phyloP scores from a whole-genome alignment of 805 yeast genomes.

The Candida loeiensis region DNA sequence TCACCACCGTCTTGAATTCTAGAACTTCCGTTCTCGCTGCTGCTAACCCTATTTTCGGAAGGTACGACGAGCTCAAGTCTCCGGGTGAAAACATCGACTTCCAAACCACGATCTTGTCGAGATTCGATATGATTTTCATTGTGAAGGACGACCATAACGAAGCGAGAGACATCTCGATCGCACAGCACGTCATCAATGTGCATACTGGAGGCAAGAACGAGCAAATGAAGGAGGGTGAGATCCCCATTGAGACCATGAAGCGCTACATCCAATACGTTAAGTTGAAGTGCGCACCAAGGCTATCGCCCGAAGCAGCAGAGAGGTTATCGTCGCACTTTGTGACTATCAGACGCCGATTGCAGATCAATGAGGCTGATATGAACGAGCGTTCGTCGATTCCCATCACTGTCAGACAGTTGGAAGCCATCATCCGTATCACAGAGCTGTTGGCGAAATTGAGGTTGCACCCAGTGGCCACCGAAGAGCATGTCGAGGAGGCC shows the following conservation, averaged over 20 bases:
- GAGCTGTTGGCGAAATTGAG: constrained; percentile 89
- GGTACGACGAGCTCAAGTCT: constrained; percentile 92
- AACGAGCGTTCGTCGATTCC: constrained; percentile 94
- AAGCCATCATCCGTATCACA: constrained; percentile 93
- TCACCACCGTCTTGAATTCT: constrained; percentile 92
- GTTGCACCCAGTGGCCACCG: constrained; percentile 78
- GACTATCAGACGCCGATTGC: constrained; percentile 78
- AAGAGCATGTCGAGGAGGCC: constrained; percentile 92
- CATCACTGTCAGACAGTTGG: constrained; percentile 94
- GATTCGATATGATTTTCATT: constrained; percentile 98
- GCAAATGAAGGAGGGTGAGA: constrained; percentile 65
- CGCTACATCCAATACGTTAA: constrained; percentile 89
- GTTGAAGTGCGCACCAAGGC: constrained; percentile 86
- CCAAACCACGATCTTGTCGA: constrained; percentile 92
- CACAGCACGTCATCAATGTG: constrained; percentile 90
- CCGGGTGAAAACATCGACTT: constrained; percentile 98
- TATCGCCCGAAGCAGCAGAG: constrained; percentile 86
- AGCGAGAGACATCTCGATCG: constrained; percentile 80
- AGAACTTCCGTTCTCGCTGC: constrained; percentile 97
- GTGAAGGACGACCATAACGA: constrained; percentile 94
- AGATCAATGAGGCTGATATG: constrained; percentile 72
- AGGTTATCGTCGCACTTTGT: constrained; percentile 89
- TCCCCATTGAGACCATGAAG: constrained; percentile 87
- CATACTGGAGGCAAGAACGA: constrained; percentile 70
- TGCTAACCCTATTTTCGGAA: constrained; percentile 95